Percentiles rank a stretch among this genome's conserved stretches.
These are phyloP conservation scores for Pleurotus giganteus DNA, from an alignment of 768 basidiomycete species.

Conservation along the genomic window DNA sequence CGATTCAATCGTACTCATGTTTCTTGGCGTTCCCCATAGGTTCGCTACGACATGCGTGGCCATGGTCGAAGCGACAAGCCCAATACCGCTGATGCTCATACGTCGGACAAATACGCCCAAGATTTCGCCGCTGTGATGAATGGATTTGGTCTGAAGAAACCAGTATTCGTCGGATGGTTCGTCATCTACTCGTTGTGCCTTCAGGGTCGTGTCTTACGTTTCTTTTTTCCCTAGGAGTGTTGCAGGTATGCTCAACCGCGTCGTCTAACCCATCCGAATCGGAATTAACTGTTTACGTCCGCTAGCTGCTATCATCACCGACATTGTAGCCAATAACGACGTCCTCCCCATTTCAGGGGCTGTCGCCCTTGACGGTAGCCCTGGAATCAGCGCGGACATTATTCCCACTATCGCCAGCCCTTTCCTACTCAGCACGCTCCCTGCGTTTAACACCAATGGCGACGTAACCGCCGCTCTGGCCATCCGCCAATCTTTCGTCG, in stretches of 20 bases:
- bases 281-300: neutral
- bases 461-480: constrained; percentile 18
- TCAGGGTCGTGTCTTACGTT: constrained; percentile 16
- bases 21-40: constrained; percentile 16
- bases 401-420: constrained; percentile 17
- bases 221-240: constrained; percentile 22
- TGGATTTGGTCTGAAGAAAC: constrained; percentile 23
- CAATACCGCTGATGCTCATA: constrained; percentile 1
- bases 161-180: constrained; percentile 9
- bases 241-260: constrained; percentile 19
- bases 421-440: constrained; percentile 12
- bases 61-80: constrained; percentile 34
- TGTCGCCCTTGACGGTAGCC: constrained; percentile 25
- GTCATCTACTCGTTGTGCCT: constrained; percentile 24
- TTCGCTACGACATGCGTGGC: constrained; percentile 33
- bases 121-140: constrained; percentile 29
- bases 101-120: constrained; percentile 15
- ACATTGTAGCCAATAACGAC: constrained; percentile 25
- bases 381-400: constrained; percentile 19
- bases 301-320: constrained; percentile 25
- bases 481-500: constrained; percentile 22
- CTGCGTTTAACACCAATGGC: constrained; percentile 13
- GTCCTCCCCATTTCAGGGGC: constrained; percentile 27
- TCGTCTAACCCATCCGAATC: neutral
- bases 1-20: neutral